phyloP scores from a whole-genome alignment of 331 rosid genomes.

The Cucumis variabilis region DNA sequence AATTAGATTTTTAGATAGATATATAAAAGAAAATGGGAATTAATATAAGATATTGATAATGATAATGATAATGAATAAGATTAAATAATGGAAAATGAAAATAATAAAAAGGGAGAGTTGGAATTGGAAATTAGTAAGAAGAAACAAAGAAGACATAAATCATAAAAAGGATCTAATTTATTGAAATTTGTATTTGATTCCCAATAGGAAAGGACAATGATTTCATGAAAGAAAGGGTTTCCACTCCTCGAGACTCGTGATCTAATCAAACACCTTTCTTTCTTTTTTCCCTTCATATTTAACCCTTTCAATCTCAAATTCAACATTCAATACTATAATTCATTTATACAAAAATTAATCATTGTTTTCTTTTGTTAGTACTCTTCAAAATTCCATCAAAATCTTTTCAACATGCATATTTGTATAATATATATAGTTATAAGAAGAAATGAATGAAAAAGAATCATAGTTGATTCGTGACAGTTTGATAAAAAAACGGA shows the following conservation, averaged over 20 bases:
- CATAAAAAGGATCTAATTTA: background rate
- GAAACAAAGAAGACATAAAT: background rate
- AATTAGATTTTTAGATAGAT: no score
- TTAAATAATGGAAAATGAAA: background rate
- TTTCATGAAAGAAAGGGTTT: slow-evolving; percentile 27
- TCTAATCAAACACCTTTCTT: background rate
- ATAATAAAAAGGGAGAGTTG: background rate
- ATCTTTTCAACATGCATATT: no score
- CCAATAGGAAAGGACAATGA: slow-evolving; percentile 24
- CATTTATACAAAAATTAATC: no score
- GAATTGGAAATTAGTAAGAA: background rate
- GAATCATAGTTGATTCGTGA: no score
- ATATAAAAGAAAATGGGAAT: background rate
- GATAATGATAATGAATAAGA: background rate
- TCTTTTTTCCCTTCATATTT: background rate
- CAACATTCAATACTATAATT: no score
- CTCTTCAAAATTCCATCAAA: no score
- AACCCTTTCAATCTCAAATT: background rate
- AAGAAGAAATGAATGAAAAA: no score
- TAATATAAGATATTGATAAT: background rate
- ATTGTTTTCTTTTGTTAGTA: no score
- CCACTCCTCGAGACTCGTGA: slow-evolving; percentile 3
- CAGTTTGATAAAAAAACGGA: no score
- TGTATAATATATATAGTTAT: no score
- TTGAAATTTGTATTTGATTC: slow-evolving; percentile 6